Evolutionary conservation across 257 asterid genomes (phyloP).

Genomic region (Solanum dulcamara): DNA sequence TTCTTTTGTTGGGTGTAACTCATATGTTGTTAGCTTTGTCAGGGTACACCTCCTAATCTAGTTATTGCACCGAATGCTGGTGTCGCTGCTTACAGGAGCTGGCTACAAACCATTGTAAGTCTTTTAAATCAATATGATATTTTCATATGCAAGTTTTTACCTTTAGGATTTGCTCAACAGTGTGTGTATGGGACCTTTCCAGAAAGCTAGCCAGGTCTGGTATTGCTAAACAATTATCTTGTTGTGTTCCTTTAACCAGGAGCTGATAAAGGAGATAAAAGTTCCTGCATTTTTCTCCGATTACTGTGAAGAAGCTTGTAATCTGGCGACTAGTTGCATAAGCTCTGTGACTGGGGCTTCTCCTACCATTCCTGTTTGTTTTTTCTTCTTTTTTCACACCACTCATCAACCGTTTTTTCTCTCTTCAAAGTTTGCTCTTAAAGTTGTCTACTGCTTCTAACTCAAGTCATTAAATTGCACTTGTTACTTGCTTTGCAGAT

Average conservation of each 20-base stretch:
- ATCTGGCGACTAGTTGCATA: conserved; percentile 58
- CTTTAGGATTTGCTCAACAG: not conserved
- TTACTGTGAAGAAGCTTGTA: conserved; percentile 88
- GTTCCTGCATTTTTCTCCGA: conserved; percentile 79
- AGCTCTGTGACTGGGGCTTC: conserved; percentile 34
- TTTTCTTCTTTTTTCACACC: not conserved
- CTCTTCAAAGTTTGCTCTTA: not conserved
- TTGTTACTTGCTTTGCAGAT: conserved; percentile 27
- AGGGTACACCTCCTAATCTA: conserved; percentile 58
- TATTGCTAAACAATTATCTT: not conserved
- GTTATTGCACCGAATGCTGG: conserved; percentile 89
- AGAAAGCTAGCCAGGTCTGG: not conserved
- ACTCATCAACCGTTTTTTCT: not conserved
- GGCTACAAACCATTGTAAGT: conserved; percentile 89
- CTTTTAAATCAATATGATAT: not conserved
- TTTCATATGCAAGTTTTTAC: not conserved
- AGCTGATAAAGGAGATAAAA: conserved; percentile 47
- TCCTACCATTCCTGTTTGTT: conserved; percentile 42
- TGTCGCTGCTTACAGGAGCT: conserved; percentile 78
- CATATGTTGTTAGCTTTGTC: not conserved
- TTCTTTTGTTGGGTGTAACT: not conserved
- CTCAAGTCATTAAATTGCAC: not conserved
- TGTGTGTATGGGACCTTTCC: not conserved
- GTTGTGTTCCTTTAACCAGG: conserved; percentile 17
- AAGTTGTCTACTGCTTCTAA: not conserved